Percentiles rank a stretch among this genome's conserved stretches.
phyloP scores from a whole-genome alignment of 2,329 filamentous ascomycete genomes.

The Nothomitra cinnamomea region DNA sequence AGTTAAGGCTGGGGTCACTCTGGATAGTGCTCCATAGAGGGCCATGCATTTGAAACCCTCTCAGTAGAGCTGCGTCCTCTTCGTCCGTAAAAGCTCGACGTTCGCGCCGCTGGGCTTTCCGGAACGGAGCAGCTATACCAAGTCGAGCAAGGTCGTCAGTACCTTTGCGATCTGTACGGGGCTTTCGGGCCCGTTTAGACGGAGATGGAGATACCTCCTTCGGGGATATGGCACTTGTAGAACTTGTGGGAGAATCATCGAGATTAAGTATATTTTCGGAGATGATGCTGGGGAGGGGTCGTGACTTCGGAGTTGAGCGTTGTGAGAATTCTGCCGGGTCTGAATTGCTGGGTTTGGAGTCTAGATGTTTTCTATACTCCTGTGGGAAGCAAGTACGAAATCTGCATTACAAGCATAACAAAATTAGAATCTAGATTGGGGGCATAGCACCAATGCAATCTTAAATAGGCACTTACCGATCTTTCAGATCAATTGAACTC shows the following conservation, averaged over 20 bases:
- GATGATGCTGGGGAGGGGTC: background rate
- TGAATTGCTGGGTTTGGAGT: background rate
- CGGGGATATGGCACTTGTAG: background rate
- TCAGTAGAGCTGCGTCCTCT: conserved; percentile 41
- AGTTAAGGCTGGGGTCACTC: conserved; percentile 33
- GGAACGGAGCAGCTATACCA: conserved; percentile 32
- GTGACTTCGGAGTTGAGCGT: background rate
- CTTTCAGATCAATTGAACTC: conserved; percentile 46
- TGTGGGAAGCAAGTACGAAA: conserved; percentile 38
- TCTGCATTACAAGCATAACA: conserved; percentile 13
- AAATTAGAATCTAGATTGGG: conserved; percentile 12
- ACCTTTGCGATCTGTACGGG: conserved; percentile 13
- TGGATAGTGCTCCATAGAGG: conserved; percentile 43
- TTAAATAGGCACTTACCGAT: conserved; percentile 25
- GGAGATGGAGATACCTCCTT: conserved; percentile 7
- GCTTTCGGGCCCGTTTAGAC: conserved; percentile 15
- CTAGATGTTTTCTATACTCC: conserved; percentile 21
- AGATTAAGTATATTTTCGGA: background rate
- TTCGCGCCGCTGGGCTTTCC: conserved; percentile 32
- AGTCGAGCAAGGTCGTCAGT: conserved; percentile 23
- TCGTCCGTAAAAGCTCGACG: conserved; percentile 36
- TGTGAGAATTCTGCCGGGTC: background rate
- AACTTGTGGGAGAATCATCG: background rate
- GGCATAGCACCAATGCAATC: conserved; percentile 10
- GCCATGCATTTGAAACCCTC: conserved; percentile 40